phyloP scores from a whole-genome alignment of 163 green algal species.

The Chlamydomonas reinhardtii region DNA sequence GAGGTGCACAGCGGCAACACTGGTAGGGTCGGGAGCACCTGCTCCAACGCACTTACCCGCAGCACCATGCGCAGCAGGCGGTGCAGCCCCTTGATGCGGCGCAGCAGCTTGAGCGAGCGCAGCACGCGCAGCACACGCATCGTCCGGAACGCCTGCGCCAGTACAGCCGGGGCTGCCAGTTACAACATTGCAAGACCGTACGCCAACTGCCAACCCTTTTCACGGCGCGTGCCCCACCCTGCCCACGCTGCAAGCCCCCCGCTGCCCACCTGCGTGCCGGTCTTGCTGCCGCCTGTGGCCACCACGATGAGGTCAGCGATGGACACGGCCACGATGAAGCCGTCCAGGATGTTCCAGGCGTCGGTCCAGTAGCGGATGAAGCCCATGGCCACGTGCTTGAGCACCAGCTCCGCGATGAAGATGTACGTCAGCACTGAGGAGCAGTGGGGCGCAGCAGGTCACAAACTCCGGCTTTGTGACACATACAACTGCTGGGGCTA shows the following conservation, averaged over 20 bases:
- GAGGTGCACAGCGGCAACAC: no score
- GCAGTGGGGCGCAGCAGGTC: no score
- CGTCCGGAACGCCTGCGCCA: conserved; percentile 19
- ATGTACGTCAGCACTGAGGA: conserved; percentile 49
- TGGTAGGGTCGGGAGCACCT: no score
- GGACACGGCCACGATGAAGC: conserved; percentile 53
- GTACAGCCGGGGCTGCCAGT: no score
- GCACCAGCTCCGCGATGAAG: conserved; percentile 57
- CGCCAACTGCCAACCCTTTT: no score
- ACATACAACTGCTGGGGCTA: no score
- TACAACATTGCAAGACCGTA: no score
- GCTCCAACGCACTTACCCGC: conserved; percentile 12
- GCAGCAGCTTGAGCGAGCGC: conserved; percentile 47
- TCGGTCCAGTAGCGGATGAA: conserved; percentile 56
- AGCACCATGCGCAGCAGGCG: conserved; percentile 50
- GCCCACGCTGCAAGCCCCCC: not conserved
- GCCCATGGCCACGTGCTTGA: conserved; percentile 62
- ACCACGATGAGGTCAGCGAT: conserved; percentile 36
- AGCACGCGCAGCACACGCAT: conserved; percentile 27
- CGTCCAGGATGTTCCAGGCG: conserved; percentile 58
- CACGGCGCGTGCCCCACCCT: not conserved
- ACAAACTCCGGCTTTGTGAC: no score
- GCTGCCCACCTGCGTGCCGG: not conserved
- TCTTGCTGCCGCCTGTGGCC: not conserved
- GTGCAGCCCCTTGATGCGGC: conserved; percentile 22